These are phyloP conservation scores for Lyophyllum semitale DNA, from an alignment of 768 basidiomycete species.

Conservation along the genomic window DNA sequence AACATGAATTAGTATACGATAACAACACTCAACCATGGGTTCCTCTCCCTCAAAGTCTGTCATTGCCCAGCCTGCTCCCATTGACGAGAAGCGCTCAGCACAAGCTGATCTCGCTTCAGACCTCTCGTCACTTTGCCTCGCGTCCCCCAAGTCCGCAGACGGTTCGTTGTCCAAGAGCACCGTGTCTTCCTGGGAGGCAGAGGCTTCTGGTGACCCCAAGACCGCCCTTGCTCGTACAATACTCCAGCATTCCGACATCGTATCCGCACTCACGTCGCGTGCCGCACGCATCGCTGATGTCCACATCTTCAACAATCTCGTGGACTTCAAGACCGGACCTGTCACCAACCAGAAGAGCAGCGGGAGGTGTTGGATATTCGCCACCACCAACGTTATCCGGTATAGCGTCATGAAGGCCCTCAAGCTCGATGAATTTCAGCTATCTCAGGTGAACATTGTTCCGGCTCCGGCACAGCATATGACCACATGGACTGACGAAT, in stretches of 20 bases:
- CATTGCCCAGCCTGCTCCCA: slow-evolving; percentile 23
- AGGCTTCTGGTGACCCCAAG: slow-evolving; percentile 57
- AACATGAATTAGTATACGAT: too few relatives aligned
- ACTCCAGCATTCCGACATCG: slow-evolving; percentile 69
- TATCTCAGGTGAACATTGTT: slow-evolving; percentile 67
- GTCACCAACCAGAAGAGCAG: slow-evolving; percentile 86
- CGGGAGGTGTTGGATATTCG: slow-evolving; percentile 95
- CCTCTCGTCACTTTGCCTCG: slow-evolving; percentile 32
- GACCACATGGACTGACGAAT: slow-evolving; percentile 1
- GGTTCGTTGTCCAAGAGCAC: slow-evolving; percentile 63
- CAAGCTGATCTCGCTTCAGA: slow-evolving; percentile 25
- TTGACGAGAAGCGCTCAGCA: slow-evolving; percentile 33
- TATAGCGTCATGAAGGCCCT: slow-evolving; percentile 85
- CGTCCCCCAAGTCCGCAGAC: slow-evolving; percentile 49
- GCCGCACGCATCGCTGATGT: slow-evolving; percentile 59
- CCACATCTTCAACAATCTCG: slow-evolving; percentile 80
- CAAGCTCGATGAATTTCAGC: slow-evolving; percentile 86
- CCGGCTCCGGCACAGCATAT: not conserved
- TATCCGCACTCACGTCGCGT: slow-evolving; percentile 63
- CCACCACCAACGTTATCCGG: slow-evolving; percentile 84
- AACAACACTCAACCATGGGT: slow-evolving; percentile 26
- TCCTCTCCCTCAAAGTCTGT: slow-evolving; percentile 28
- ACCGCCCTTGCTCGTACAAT: slow-evolving; percentile 75
- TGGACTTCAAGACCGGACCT: slow-evolving; percentile 82
- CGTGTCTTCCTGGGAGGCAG: slow-evolving; percentile 68